Evolutionary conservation across 2,329 filamentous ascomycete species (phyloP).

Genomic region (Lecanicillium sp.): DNA sequence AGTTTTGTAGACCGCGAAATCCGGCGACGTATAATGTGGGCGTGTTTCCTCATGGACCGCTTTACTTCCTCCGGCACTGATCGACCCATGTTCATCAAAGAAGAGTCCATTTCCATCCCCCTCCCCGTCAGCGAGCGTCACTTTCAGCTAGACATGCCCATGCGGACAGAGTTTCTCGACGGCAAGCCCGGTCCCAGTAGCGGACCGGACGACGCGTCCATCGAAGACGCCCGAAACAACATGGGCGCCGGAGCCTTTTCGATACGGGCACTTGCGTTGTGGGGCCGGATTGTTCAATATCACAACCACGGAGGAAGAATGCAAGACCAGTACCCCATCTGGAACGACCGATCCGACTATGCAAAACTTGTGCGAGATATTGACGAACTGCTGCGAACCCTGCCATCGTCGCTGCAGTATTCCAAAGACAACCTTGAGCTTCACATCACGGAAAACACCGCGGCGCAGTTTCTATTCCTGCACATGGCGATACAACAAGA

Average conservation of each 20-base stretch:
- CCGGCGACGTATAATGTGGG: conserved; percentile 91
- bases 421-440: conserved; percentile 74
- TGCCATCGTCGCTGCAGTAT: conserved; percentile 69
- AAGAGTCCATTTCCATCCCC: conserved; percentile 82
- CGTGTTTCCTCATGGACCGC: conserved; percentile 93
- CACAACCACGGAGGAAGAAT: conserved; percentile 85
- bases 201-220: conserved; percentile 48
- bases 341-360: conserved; percentile 75
- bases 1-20: conserved; percentile 94
- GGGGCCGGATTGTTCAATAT: conserved; percentile 85
- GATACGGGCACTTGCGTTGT: conserved; percentile 75
- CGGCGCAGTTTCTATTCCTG: conserved; percentile 86
- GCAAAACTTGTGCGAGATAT: conserved; percentile 61
- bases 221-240: conserved; percentile 65
- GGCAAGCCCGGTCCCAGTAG: conserved; percentile 59
- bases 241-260: conserved; percentile 94
- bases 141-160: conserved; percentile 86
- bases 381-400: conserved; percentile 57
- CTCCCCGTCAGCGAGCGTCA: conserved; percentile 84
- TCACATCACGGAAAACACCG: conserved; percentile 76
- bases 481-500: conserved; percentile 89
- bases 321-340: conserved; percentile 68
- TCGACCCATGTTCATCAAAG: conserved; percentile 81
- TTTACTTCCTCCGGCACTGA: conserved; percentile 96
- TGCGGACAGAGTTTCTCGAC: conserved; percentile 74